phyloP scores from a whole-genome alignment of 225 moss, liverwort and hornwort genomes.

The Bryoerythrophyllum caledonicum region DNA sequence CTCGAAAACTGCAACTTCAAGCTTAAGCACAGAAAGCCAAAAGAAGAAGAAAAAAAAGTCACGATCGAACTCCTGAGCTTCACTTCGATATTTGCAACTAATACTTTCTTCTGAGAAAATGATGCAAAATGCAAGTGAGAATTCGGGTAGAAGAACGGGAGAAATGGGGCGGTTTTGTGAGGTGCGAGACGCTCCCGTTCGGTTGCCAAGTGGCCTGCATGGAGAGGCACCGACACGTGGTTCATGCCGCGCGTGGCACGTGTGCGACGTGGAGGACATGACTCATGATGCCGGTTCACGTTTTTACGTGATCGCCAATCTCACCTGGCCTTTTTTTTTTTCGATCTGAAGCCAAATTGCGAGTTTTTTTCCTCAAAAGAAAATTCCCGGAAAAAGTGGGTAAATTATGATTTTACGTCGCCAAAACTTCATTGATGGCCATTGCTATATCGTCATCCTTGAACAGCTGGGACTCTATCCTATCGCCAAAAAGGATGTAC shows the following conservation, averaged over 20 bases:
- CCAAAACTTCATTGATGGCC: too few relatives aligned
- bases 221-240: neutral
- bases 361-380: too few relatives aligned
- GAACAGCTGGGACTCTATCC: too few relatives aligned
- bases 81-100: too few relatives aligned
- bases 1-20: neutral
- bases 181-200: neutral
- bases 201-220: constrained; percentile 11
- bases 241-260: fast-evolving
- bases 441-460: too few relatives aligned
- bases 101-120: neutral
- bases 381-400: too few relatives aligned
- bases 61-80: neutral
- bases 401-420: too few relatives aligned
- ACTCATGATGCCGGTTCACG: neutral
- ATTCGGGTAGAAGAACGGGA: fast-evolving
- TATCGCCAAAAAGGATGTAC: too few relatives aligned
- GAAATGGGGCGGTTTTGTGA: neutral
- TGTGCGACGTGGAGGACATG: neutral
- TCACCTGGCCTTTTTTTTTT: too few relatives aligned
- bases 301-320: too few relatives aligned
- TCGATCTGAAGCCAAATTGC: too few relatives aligned
- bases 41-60: too few relatives aligned
- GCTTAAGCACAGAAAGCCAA: neutral
- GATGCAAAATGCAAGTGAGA: neutral